These are phyloP conservation scores for Nitzschia putrida DNA, from an alignment of 108 stramenopile species.

Conservation along the genomic window DNA sequence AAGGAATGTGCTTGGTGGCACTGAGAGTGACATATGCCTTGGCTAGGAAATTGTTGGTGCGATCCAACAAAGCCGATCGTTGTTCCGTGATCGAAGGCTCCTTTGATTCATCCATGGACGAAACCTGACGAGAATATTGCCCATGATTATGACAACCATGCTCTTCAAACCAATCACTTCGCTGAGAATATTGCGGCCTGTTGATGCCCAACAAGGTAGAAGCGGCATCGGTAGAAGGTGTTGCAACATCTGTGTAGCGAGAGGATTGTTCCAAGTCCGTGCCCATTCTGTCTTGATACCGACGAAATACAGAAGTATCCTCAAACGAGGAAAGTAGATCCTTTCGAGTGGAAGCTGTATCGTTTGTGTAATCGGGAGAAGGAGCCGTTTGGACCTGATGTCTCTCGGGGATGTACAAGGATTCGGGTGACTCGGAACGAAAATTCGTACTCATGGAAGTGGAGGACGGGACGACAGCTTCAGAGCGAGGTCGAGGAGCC, in stretches of 20 bases:
- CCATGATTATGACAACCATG: no score
- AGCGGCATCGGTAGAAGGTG: no score
- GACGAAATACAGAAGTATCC: neutral
- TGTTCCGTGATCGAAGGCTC: no score
- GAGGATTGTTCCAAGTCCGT: neutral
- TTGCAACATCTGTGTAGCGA: no score
- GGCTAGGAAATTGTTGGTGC: neutral
- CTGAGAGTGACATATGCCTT: neutral
- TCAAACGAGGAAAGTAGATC: neutral
- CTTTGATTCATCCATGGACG: no score
- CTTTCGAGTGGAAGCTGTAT: neutral
- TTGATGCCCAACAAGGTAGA: no score
- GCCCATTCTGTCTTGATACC: neutral
- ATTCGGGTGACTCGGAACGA: neutral
- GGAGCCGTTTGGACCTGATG: neutral
- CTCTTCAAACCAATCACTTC: no score
- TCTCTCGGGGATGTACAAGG: neutral
- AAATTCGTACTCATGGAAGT: neutral
- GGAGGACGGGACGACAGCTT: neutral
- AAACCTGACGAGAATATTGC: no score
- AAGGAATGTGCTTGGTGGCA: neutral
- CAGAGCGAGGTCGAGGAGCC: neutral
- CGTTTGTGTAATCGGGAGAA: no score
- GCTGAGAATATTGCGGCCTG: no score
- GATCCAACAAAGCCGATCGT: neutral